Evolutionary conservation across 805 yeast genomes (phyloP), one percentile per base, ranked within the genome.

Genomic region (Kodamaea leandrae): DNA sequence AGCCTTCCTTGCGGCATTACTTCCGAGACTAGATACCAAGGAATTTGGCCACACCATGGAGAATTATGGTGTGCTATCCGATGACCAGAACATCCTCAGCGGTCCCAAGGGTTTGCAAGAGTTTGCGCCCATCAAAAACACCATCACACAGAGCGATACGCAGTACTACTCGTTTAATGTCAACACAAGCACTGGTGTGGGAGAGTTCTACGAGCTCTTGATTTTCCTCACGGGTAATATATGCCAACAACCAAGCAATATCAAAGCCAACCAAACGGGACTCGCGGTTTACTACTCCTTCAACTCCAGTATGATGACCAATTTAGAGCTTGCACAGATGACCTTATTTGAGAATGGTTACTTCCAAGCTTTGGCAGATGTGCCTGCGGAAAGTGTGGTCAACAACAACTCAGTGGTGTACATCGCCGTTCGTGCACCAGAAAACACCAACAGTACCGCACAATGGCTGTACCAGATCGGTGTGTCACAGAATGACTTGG

Each of bases 381-480:
- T 60, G 17, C 65, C 71, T 3, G 43, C 50, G 5, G 12, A 41
- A 6, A 28, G 27, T 6, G 35, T 27, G 15, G 32, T 16, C 25
- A 37, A 32, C 41, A 35, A 32, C 29, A 21, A 25, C 25, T 21
- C 41, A 14, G 37, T 32, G n/a, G 49, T 69, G 14, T 68, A 66
- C 47, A 64, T 69, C 25, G 70, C 68, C 2, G 72, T 68, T 2
- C 44, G 60, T 21, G 70, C 74, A 9, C 74, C 74, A 6, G 60
- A 67, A 46, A 64, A 63, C 48, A 56, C 64, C 16, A 64, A 70
- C 43, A 28, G 26, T 9, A 42, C 64, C 1, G 64, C 61, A 13
- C 30, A 37, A n/a, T 83, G 90, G 90, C 48, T 67, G 6, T 85
- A 82, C 53, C 77, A 80, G 54, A 58, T 88, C 24, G 90, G 87